Conservation (phyloP, 2,329 filamentous ascomycete genomes). For the Hymenoscyphus salicellus region DNA sequence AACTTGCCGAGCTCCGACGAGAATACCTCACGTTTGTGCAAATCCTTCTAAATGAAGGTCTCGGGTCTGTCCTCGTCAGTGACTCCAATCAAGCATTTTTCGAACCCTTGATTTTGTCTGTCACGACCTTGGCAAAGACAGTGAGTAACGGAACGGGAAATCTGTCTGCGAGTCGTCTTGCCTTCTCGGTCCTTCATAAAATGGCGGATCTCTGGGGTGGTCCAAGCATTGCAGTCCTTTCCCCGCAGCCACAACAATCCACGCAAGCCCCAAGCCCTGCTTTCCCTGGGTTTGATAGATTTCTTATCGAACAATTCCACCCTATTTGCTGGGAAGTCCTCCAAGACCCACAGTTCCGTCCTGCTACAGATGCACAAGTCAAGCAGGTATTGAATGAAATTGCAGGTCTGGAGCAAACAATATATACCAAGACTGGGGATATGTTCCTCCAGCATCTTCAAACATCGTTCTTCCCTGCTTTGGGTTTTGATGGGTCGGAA, state of each 20-base stretch:
- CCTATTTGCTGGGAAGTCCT: conserved; percentile 87
- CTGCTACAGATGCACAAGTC: conserved; percentile 78
- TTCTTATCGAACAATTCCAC: conserved; percentile 87
- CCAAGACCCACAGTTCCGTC: conserved; percentile 72
- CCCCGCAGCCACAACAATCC: conserved; percentile 48
- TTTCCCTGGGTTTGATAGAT: conserved; percentile 86
- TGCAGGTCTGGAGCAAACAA: conserved; percentile 79
- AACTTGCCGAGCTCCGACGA: conserved; percentile 82
- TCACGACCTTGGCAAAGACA: conserved; percentile 80
- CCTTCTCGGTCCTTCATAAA: conserved; percentile 75
- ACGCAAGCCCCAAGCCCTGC: conserved; percentile 51
- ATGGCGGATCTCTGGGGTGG: conserved; percentile 92
- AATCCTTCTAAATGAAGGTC: conserved; percentile 84
- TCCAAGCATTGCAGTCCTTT: conserved; percentile 65
- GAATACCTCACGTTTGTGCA: conserved; percentile 95
- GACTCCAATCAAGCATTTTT: conserved; percentile 87
- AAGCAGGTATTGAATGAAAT: conserved; percentile 87
- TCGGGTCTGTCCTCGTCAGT: conserved; percentile 85
- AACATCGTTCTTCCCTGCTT: conserved; percentile 58
- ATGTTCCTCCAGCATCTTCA: conserved; percentile 71
- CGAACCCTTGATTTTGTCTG: conserved; percentile 79
- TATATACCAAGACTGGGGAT: conserved; percentile 85
- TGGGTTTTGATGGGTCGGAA: conserved; percentile 61
- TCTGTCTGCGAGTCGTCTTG: conserved; percentile 62
- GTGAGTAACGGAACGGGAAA: conserved; percentile 59